These are phyloP conservation scores for Fusarium chlamydosporum DNA, from an alignment of 2,329 filamentous ascomycete species.

Conservation along the genomic window DNA sequence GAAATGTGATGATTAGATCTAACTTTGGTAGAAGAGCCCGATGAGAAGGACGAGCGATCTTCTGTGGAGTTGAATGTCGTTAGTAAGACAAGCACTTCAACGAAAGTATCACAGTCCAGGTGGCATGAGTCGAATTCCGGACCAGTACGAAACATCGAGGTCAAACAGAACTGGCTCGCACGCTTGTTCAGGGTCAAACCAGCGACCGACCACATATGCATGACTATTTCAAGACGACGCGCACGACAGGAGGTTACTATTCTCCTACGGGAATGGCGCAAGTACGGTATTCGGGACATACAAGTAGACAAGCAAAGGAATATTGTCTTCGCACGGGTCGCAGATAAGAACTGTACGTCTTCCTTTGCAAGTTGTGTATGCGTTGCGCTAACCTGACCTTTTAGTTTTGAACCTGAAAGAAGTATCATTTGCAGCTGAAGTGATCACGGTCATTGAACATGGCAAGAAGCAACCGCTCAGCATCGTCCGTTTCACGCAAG, in stretches of 20 bases:
- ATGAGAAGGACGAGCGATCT: conserved; percentile 32
- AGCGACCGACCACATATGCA: conserved; percentile 79
- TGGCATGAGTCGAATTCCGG: conserved; percentile 57
- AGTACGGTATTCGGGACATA: conserved; percentile 85
- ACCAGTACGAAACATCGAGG: conserved; percentile 69
- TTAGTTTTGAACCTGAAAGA: conserved; percentile 85
- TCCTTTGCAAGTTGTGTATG: background rate
- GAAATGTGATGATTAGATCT: conserved; percentile 6
- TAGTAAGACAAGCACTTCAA: conserved; percentile 38
- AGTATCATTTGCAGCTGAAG: conserved; percentile 87
- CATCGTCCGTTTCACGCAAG: conserved; percentile 88
- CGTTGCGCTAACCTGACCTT: conserved; percentile 43
- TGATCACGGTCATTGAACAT: conserved; percentile 91
- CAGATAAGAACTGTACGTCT: conserved; percentile 80
- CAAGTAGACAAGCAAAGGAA: conserved; percentile 83
- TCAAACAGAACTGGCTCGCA: conserved; percentile 88
- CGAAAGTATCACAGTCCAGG: conserved; percentile 40
- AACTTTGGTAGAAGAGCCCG: conserved; percentile 22
- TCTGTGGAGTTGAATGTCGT: conserved; percentile 37
- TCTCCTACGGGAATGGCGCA: conserved; percentile 83
- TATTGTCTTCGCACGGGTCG: conserved; percentile 83
- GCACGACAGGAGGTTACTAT: conserved; percentile 83
- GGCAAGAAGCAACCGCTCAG: conserved; percentile 81
- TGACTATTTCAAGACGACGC: conserved; percentile 76
- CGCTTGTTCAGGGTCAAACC: conserved; percentile 92